Evolutionary conservation across 179 eudicot genomes (phyloP), one percentile per base, ranked within the genome.

Genomic region (Sideroxylon spinosum): DNA sequence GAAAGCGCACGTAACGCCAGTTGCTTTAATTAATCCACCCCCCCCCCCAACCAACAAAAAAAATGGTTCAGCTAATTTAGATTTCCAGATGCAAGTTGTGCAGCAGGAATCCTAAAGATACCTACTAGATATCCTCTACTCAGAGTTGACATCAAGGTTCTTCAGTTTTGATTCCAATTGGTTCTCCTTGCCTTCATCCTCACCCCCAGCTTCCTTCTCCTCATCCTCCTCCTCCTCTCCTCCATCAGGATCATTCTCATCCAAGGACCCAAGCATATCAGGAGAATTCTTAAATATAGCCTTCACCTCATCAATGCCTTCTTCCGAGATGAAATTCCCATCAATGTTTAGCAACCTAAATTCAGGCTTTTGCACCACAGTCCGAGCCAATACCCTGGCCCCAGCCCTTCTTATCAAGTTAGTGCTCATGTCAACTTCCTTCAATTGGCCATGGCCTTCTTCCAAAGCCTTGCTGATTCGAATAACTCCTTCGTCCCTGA

Each of bases 231-330:
- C 82, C 65, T 78, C 69, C 8, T 71, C 87, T 73, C 78, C 88
- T 73, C 91, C 91, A 1, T 88, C 91, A 61, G 89, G 89, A 66
- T 88, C 91, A 69, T 88, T 88, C 56, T 88, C 91, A 80, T 88
- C 91, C 83, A 88, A 78, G 13, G 89, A 79, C 12, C 89, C 91
- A 75, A 88, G 88, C 44, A 80, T 73, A 73, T 67, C 64, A 26
- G 82, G 86, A 53, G 71, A 85, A 74, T 52, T 78, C 82, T 85
- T 88, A 61, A 88, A 79, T 26, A 85, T 53, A 19, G 73, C 86
- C 67, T 82, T 86, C 66, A 88, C 81, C 73, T 88, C 88, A 66
- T 88, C 89, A 73, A 88, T 53, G 1, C 88, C 89, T 78, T 88
- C 91, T 76, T 86, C 89, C 53, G 91, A 86, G 50, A 88, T 66